Evolutionary conservation across 192 early-diverging fungal genomes (phyloP), one percentile per base, ranked within the genome.

Genomic region (Coemansia sp.): DNA sequence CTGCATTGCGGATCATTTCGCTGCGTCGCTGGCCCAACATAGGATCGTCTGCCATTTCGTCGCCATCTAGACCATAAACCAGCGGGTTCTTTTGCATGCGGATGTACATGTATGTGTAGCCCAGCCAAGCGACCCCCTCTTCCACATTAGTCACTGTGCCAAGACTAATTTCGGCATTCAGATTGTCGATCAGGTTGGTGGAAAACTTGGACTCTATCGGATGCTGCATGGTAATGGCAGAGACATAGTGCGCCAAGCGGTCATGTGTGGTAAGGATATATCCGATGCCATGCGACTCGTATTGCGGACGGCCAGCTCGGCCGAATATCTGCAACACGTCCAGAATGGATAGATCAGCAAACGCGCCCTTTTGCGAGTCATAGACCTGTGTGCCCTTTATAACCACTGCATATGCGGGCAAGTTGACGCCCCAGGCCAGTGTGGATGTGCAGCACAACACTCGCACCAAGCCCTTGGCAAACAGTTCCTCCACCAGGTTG

Each of bases 301-400:
- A 95, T 72, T 90, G 87, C 36, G 91, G 91, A 48, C 92, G 86
- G 60, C 97, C 97, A 30, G 97, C 97, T 68, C 97, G 89, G 58
- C 95, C 97, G 69, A 99, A 98, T 55, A 99, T 99, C 79, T 99
- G 97, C 58, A 98, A 79, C n/a, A 99, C 97, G 70, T 99, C 97
- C 46, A 98, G 74, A 63, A 97, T 92, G 0, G 94, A 95, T 21
- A 99, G 79, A 59, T 99, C 97, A 3, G 91, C 86, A 73, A 93
- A 98, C 11, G 83, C 81, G 56, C 97, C 94, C 72, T 94, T 96
- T 48, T 94, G 84, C 18, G 94, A 79, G 52, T 93, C 87, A 69
- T 99, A 99, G 12, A 99, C 81, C 55, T 94, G 90, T 11, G 97
- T 99, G 30, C 95, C 97, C 71, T 98, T 98, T 72, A 99, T 97